A percentile compares a stretch with the other conserved stretches of the same genome.
These are phyloP conservation scores for Globisporangium emineosum DNA, from an alignment of 352 stramenopile species.

Conservation along the genomic window DNA sequence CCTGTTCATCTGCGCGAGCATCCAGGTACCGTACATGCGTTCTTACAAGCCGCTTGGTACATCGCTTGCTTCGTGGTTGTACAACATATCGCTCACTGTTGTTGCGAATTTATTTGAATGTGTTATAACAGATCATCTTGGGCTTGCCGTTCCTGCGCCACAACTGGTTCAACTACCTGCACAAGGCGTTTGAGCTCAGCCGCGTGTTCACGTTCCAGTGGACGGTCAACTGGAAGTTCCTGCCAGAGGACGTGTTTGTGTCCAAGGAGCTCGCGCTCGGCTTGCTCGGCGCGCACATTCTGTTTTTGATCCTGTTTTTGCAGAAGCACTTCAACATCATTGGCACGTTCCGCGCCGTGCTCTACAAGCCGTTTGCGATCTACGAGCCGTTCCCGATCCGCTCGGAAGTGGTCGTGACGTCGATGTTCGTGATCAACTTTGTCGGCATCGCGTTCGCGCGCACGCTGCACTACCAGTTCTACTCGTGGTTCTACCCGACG, in stretches of 20 bases:
- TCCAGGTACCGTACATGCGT: slow-evolving; percentile 51
- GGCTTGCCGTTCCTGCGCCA: slow-evolving; percentile 94
- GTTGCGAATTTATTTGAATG: background rate
- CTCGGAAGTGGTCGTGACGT: slow-evolving; percentile 81
- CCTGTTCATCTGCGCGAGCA: slow-evolving; percentile 89
- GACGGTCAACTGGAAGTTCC: slow-evolving; percentile 98
- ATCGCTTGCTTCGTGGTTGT: background rate
- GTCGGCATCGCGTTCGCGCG: slow-evolving; percentile 95
- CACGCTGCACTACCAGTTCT: slow-evolving; percentile 99
- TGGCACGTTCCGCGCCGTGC: slow-evolving; percentile 64
- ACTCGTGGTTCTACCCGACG: slow-evolving; percentile 95
- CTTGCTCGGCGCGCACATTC: slow-evolving; percentile 52
- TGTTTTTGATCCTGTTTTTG: slow-evolving; percentile 75
- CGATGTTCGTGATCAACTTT: slow-evolving; percentile 93
- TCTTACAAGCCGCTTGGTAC: background rate
- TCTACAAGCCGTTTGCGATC: slow-evolving; percentile 67
- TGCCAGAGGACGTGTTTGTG: slow-evolving; percentile 75
- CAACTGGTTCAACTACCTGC: slow-evolving; percentile 94
- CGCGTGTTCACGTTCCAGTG: slow-evolving; percentile 98
- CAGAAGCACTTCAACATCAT: slow-evolving; percentile 84
- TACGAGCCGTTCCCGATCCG: slow-evolving; percentile 81
- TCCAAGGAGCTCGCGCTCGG: slow-evolving; percentile 61
- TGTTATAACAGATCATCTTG: slow-evolving; percentile 67
- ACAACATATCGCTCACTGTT: background rate
- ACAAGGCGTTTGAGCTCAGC: slow-evolving; percentile 96